Conservation (phyloP, 2,329 filamentous ascomycete genomes). For the Thermochaetoides dissita region DNA sequence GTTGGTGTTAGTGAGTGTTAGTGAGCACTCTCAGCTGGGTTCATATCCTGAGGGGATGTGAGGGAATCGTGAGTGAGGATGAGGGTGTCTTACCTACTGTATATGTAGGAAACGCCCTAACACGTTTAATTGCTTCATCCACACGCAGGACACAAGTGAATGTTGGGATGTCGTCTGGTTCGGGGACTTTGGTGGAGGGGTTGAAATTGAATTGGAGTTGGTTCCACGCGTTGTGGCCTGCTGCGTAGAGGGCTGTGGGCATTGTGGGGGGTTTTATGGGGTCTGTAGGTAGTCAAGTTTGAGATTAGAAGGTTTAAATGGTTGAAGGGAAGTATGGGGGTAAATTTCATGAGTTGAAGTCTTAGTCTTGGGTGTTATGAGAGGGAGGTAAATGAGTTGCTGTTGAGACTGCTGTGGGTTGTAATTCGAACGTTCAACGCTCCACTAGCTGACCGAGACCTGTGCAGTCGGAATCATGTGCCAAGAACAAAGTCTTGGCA, state of each 20-base stretch:
- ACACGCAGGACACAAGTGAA: conserved; percentile 29
- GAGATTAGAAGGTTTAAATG: no score
- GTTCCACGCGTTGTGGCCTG: conserved; percentile 46
- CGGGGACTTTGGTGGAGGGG: conserved; percentile 11
- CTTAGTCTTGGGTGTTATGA: no score
- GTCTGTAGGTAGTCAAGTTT: no score
- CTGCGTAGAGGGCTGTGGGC: conserved; percentile 35
- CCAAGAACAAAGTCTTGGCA: no score
- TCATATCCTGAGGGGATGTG: not conserved
- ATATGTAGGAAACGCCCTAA: conserved; percentile 27
- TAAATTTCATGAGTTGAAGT: no score
- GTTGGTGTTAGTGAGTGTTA: not conserved
- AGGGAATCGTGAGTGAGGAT: not conserved
- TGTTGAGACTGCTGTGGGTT: no score
- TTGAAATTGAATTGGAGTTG: conserved; percentile 31
- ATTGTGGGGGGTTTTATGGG: no score
- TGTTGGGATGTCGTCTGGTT: conserved; percentile 30
- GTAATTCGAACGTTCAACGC: no score
- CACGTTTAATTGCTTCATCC: conserved; percentile 21
- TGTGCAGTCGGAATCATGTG: no score
- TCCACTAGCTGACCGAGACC: no score
- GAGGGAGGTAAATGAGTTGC: no score
- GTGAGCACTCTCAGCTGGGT: not conserved
- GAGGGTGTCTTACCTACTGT: conserved; percentile 30
- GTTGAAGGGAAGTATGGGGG: no score